A percentile compares a stretch with the other conserved stretches of the same genome.
phyloP scores from a whole-genome alignment of 2,329 filamentous ascomycete species.

The Dendryphion nanum region DNA sequence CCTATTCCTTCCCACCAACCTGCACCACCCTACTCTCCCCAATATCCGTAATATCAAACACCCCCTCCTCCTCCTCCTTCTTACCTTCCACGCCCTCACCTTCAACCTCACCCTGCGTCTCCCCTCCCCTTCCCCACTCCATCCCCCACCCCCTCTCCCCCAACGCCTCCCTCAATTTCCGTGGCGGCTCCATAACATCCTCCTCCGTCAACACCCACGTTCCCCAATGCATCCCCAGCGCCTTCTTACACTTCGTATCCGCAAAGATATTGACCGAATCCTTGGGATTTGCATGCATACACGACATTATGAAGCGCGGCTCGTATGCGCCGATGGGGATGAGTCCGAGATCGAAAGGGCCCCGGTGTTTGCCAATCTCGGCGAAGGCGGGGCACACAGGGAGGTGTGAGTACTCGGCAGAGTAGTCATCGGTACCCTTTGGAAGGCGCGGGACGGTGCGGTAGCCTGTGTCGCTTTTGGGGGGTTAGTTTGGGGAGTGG shows the following conservation, averaged over 20 bases:
- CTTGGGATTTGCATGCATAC: conserved; percentile 81
- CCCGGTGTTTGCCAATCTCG: conserved; percentile 74
- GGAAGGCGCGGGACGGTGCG: conserved; percentile 68
- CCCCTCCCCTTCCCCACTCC: conserved; percentile 28
- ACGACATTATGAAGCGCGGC: conserved; percentile 70
- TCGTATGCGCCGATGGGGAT: conserved; percentile 92
- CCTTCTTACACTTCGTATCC: conserved; percentile 74
- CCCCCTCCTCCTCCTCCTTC: conserved; percentile 81
- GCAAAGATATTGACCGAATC: conserved; percentile 87
- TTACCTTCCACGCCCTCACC: conserved; percentile 47
- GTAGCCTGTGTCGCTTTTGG: conserved; percentile 80
- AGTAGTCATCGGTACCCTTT: conserved; percentile 68
- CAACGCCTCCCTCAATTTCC: conserved; percentile 69
- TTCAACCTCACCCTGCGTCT: not conserved
- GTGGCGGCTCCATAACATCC: conserved; percentile 79
- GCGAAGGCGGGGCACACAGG: conserved; percentile 81
- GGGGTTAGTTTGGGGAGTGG: conserved; percentile 6
- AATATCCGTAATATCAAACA: conserved; percentile 82
- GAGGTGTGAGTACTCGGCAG: conserved; percentile 58
- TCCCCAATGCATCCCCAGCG: conserved; percentile 91
- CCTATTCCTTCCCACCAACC: conserved; percentile 3
- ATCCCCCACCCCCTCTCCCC: conserved; percentile 60
- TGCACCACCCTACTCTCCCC: conserved; percentile 72
- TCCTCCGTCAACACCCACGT: conserved; percentile 82
- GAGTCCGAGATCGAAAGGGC: conserved; percentile 85